These are phyloP conservation scores for Aspergillus carbonarius DNA, from an alignment of 2,329 filamentous ascomycete genomes.

Conservation along the genomic window DNA sequence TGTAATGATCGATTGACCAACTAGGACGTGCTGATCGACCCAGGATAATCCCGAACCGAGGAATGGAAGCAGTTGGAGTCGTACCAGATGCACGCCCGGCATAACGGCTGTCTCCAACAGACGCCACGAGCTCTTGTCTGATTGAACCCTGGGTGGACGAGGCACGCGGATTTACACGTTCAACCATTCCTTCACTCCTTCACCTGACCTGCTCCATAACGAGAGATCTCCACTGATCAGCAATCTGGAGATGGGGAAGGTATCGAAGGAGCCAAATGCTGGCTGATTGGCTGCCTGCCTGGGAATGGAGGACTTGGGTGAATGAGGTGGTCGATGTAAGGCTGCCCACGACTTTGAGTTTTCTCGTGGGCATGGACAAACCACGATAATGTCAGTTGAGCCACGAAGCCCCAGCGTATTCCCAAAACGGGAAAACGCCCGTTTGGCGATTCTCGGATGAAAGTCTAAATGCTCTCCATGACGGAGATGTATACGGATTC, in stretches of 20 bases:
- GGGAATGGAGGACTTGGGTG: not conserved
- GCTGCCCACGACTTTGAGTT: not conserved
- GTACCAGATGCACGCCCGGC: slow-evolving; percentile 1
- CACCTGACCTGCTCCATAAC: not conserved
- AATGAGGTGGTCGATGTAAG: not conserved
- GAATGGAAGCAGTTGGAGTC: slow-evolving; percentile 10
- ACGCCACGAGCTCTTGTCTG: not conserved
- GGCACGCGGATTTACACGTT: not conserved
- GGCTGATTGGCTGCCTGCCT: not conserved
- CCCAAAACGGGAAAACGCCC: slow-evolving; percentile 6
- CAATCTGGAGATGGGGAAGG: not conserved
- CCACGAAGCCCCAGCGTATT: not conserved
- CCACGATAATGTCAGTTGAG: not conserved
- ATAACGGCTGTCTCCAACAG: slow-evolving; percentile 12
- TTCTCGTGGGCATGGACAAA: not conserved
- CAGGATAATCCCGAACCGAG: slow-evolving; percentile 9
- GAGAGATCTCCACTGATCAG: slow-evolving; percentile 5
- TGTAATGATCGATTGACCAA: not conserved
- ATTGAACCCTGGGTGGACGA: slow-evolving; percentile 1
- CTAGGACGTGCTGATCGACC: not conserved
- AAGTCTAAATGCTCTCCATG: not conserved
- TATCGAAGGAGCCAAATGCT: not conserved
- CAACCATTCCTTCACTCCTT: not conserved
- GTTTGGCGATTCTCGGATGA: slow-evolving; percentile 1
- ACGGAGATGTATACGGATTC: not conserved